phyloP scores from a whole-genome alignment of 345 rosid species.

The Erodium maritimum region DNA sequence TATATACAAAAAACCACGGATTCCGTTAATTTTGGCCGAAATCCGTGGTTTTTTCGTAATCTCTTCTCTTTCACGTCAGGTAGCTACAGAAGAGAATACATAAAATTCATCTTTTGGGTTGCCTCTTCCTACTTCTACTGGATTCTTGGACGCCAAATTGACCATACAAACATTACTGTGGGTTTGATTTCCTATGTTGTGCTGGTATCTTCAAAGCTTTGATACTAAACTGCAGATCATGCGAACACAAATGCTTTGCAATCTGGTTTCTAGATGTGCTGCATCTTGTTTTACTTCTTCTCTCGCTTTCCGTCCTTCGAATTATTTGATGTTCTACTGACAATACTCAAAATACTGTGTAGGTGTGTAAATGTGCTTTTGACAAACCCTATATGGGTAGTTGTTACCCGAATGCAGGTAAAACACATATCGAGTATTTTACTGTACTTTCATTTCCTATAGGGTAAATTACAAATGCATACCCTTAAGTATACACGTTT shows the following conservation, averaged over 20 bases:
- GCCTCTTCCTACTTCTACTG: background rate
- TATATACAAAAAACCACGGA: no score
- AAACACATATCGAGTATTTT: background rate
- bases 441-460: no score
- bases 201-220: background rate
- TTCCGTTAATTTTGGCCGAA: no score
- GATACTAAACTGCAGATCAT: background rate
- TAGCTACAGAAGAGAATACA: background rate
- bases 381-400: constrained; percentile 96
- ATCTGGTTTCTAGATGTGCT: no score
- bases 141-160: background rate
- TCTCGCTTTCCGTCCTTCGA: constrained; percentile 7
- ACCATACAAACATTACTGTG: background rate
- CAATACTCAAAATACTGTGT: constrained; percentile 6
- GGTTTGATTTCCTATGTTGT: background rate
- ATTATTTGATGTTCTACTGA: constrained; percentile 1
- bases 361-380: constrained; percentile 84
- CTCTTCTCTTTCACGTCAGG: no score
- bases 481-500: no score
- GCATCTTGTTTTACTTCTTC: background rate
- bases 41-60: no score
- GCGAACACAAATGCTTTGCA: no score
- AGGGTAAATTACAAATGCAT: no score
- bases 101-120: background rate
- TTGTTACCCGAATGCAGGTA: constrained; percentile 98